phyloP scores from a whole-genome alignment of 1,139 yeast genomes.

The Casaregolazyma lundiana region DNA sequence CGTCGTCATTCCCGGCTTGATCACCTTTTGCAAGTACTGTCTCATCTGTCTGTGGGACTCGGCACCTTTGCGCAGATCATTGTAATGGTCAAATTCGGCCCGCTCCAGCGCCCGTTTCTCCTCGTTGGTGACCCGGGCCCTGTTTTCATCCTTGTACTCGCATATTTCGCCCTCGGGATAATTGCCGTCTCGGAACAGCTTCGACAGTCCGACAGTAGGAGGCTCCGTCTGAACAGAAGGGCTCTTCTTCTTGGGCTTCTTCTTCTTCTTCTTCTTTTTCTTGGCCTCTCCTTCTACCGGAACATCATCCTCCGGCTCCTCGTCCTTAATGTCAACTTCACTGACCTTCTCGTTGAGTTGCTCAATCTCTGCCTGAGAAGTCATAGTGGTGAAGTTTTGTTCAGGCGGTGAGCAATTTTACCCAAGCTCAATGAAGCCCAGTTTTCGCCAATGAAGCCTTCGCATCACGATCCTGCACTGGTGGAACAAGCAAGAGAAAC shows the following conservation, averaged over 20 bases:
- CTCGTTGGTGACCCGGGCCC: conserved; percentile 76
- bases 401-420: too few relatives aligned
- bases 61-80: conserved; percentile 91
- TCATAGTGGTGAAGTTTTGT: not conserved
- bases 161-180: conserved; percentile 76
- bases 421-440: too few relatives aligned
- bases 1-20: conserved; percentile 91
- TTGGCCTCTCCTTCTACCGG: conserved; percentile 28
- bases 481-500: conserved; percentile 29
- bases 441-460: conserved; percentile 25
- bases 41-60: conserved; percentile 93
- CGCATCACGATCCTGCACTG: conserved; percentile 30
- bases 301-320: conserved; percentile 21
- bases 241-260: conserved; percentile 37
- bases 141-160: conserved; percentile 56
- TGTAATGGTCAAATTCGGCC: conserved; percentile 61
- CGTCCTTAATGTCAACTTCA: conserved; percentile 20
- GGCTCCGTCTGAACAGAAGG: conserved; percentile 40
- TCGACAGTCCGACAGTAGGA: conserved; percentile 52
- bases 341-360: conserved; percentile 4
- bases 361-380: not conserved
- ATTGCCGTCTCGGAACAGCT: conserved; percentile 62
- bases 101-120: conserved; percentile 78
- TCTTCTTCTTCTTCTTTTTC: conserved; percentile 48
- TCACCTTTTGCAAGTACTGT: conserved; percentile 63